Conservation (phyloP, 2,329 filamentous ascomycete genomes). For the Calonectria montana region DNA sequence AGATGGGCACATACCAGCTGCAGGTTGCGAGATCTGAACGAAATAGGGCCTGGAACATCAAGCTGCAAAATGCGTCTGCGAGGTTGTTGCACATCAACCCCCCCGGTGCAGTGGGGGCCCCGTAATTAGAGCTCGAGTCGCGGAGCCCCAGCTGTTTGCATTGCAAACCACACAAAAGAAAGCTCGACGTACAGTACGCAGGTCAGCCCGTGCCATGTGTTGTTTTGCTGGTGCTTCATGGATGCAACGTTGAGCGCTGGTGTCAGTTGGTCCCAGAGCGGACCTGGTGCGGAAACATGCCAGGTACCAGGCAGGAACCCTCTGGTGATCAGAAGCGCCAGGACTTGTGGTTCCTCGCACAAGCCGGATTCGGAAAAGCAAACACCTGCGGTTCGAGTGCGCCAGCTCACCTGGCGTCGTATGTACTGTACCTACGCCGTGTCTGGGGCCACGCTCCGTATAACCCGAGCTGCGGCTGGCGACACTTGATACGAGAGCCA, state of each 20-base stretch:
- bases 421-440: neutral
- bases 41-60: neutral
- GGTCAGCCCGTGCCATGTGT: neutral
- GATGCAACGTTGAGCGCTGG: neutral
- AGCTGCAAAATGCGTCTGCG: conserved; percentile 5
- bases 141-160: neutral
- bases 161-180: conserved; percentile 1
- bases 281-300: conserved; percentile 13
- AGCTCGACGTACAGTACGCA: neutral
- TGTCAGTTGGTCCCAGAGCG: conserved; percentile 26
- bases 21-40: conserved; percentile 5
- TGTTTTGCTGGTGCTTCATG: neutral
- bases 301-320: conserved; percentile 13
- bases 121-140: conserved; percentile 3
- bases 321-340: neutral
- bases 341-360: neutral
- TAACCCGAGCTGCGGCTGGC: neutral
- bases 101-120: neutral
- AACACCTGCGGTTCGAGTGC: neutral
- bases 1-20: conserved; percentile 33
- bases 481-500: neutral
- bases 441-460: neutral
- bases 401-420: neutral
- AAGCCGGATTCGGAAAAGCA: neutral
- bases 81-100: conserved; percentile 24